Percentiles rank a stretch among this genome's conserved stretches.
phyloP scores from a whole-genome alignment of 805 yeast genomes.

The Ogataea methanolica region DNA sequence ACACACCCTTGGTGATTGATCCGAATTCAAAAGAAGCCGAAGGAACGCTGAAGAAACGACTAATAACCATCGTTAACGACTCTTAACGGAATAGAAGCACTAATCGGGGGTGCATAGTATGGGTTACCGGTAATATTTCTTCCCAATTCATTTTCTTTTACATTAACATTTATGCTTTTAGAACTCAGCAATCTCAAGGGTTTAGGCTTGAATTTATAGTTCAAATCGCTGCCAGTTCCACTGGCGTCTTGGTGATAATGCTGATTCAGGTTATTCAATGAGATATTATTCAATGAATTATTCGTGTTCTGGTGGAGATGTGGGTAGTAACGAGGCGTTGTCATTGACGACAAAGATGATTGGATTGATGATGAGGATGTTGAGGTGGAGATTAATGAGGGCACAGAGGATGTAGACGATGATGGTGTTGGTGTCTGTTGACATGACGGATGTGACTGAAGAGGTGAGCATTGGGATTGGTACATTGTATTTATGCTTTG shows the following conservation, averaged over 20 bases:
- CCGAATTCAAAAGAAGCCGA: neutral
- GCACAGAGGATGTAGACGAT: slow-evolving; percentile 32
- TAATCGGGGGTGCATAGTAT: neutral
- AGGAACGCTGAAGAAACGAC: neutral
- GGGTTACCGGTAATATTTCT: too few species aligned
- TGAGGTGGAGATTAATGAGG: slow-evolving; percentile 31
- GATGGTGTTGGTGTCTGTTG: slow-evolving; percentile 13
- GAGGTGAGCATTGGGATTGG: slow-evolving; percentile 6
- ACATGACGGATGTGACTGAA: neutral
- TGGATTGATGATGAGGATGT: slow-evolving; percentile 27
- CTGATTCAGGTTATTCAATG: too few species aligned
- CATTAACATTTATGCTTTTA: neutral
- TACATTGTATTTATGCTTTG: slow-evolving; percentile 10
- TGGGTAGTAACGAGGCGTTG: too few species aligned
- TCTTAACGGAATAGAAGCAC: neutral
- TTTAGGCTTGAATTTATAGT: slow-evolving; percentile 12
- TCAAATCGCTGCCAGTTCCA: neutral
- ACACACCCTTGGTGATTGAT: neutral
- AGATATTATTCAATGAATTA: too few species aligned
- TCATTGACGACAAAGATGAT: too few species aligned
- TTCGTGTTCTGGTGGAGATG: too few species aligned
- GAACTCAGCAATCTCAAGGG: slow-evolving; percentile 13
- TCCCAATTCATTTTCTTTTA: neutral
- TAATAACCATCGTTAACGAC: neutral
- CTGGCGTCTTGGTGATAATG: slow-evolving; percentile 2